Base-by-base conservation (phyloP, 345 rosid species). In the Hypericum androsaemum region DNA sequence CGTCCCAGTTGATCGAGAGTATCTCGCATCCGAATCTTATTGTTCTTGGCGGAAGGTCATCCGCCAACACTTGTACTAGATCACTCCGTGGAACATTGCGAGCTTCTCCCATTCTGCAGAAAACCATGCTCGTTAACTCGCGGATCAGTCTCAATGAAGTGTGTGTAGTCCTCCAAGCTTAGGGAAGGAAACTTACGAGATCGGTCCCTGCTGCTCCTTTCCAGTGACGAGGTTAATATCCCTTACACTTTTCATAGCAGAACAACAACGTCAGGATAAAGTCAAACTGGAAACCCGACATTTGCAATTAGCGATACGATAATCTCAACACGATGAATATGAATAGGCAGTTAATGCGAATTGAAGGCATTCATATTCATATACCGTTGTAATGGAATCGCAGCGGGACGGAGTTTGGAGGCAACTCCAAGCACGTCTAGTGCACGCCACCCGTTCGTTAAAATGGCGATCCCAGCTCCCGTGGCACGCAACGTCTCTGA, bases 381-480 rank as follows among this genome's bases (percentile, higher is more conserved):
- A 22, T 43, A 64, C 67, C 43, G 39, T 10, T 53, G 53, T 50
- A 77, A 14, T 1, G 69, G 68, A 16, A 57, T 17, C 28, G 80
- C 62, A 43, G 72, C 59, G 10, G 28, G 51, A 8, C 84, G 64
- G 58, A 82, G 86, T 10, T 52, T 59, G 2, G 74, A 59, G 0
- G 70, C 89, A 7, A 76, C 64, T 14, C 84, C 80, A 7, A 82
- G 80, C 36, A 76, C 66, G 41, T 76, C 66, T 3, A 85, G 80
- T 11, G 83, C 89, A 12, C 71, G 75, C 89, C 86, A 82, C 0
- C 86, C 94, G 41, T 82, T 85, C 5, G 76, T 52, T 14, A 57
- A 74, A 43, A 85, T 57, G 9, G 57, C 64, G 16, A 82, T 77
- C 1, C 71, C 82, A 16, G 74, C 70, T 54, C 87, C 84, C 3